Conservation (phyloP, 2,329 filamentous ascomycete genomes). For the Dothiorella sarmentorum region DNA sequence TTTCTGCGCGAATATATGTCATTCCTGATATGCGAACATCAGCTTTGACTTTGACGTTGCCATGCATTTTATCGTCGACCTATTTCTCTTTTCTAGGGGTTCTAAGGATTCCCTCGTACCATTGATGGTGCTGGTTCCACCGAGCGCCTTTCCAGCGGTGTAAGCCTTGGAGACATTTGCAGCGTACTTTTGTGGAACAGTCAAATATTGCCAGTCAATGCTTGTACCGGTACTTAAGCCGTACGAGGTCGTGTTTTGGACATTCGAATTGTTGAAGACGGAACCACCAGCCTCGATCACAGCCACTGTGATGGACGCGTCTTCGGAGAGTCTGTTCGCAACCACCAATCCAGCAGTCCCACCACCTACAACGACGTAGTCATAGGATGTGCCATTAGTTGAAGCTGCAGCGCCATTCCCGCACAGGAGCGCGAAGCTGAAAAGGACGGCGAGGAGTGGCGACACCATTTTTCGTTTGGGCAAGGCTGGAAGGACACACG, state of each 20-base stretch:
- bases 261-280: slow-evolving; percentile 30
- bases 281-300: slow-evolving; percentile 24
- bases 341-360: slow-evolving; percentile 22
- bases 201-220: slow-evolving; percentile 38
- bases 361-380: slow-evolving; percentile 20
- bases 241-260: slow-evolving; percentile 25
- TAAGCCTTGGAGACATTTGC: slow-evolving; percentile 24
- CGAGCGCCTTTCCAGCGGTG: slow-evolving; percentile 35
- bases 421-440: not conserved
- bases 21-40: slow-evolving; percentile 17
- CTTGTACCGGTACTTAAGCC: slow-evolving; percentile 30
- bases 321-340: slow-evolving; percentile 29
- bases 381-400: not conserved
- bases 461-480: not conserved
- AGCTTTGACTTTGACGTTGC: not conserved
- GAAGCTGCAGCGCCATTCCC: not conserved
- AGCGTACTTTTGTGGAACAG: slow-evolving; percentile 31
- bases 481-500: not conserved
- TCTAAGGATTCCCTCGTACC: slow-evolving; percentile 22
- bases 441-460: not conserved
- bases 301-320: slow-evolving; percentile 23
- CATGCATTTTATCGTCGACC: not conserved
- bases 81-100: not conserved
- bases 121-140: slow-evolving; percentile 39
- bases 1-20: slow-evolving; percentile 19